Conservation (phyloP, 2,329 filamentous ascomycete genomes). For the Fusarium caatingaense region DNA sequence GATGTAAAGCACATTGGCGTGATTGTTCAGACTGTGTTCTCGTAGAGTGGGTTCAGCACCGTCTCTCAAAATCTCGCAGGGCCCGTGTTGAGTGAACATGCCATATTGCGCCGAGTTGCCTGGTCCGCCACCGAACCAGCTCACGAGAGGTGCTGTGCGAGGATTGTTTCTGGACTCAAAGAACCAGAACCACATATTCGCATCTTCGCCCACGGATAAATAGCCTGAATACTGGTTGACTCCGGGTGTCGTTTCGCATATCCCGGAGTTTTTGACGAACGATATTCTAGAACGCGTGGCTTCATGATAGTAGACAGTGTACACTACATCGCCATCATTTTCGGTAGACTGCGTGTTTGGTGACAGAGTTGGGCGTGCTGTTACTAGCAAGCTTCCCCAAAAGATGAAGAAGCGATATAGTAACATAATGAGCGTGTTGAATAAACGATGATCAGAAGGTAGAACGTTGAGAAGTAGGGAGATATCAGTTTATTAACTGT, state of each 20-base stretch:
- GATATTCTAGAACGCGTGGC: background rate
- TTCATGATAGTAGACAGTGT: background rate
- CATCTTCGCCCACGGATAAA: background rate
- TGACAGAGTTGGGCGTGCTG: fast-evolving
- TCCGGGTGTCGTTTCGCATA: background rate
- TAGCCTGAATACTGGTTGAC: background rate
- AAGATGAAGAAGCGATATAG: no score
- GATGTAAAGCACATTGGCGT: background rate
- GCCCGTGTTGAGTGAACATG: background rate
- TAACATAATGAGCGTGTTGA: no score
- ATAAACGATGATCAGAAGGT: no score
- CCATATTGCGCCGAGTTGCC: background rate
- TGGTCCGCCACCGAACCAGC: background rate
- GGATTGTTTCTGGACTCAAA: background rate
- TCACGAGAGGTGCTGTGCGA: background rate
- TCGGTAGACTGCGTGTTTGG: background rate
- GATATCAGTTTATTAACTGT: no score
- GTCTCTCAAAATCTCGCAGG: background rate
- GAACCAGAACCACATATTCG: background rate
- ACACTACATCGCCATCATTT: background rate
- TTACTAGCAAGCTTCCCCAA: no score
- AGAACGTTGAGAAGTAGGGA: no score
- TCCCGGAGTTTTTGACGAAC: background rate
- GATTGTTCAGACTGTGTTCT: background rate
- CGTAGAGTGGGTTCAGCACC: background rate